Percentiles rank a stretch among this genome's conserved stretches.
Evolutionary conservation across 345 rosid genomes (phyloP).

Genomic region (Turritis glabra): DNA sequence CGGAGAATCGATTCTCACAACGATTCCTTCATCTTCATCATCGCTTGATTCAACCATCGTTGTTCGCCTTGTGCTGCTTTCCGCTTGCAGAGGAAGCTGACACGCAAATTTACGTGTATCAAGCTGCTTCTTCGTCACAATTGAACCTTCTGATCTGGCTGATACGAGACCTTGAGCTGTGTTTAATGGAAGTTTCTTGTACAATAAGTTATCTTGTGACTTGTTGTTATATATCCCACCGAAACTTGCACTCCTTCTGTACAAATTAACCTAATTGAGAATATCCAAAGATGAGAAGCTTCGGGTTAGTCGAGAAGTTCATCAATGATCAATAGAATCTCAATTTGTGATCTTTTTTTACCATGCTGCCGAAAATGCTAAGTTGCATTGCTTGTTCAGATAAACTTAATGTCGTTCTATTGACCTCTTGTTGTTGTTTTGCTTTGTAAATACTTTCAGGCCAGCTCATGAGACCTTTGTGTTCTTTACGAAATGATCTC

Average conservation of each 20-base stretch:
- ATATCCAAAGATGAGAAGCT: not conserved
- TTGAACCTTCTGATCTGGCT: constrained; percentile 61
- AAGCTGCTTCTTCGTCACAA: constrained; percentile 40
- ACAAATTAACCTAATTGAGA: constrained; percentile 52
- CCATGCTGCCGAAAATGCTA: constrained; percentile 82
- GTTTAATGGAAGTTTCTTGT: constrained; percentile 42
- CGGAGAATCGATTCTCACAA: constrained; percentile 78
- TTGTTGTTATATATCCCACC: constrained; percentile 31
- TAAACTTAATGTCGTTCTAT: constrained; percentile 47
- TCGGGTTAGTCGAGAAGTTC: constrained; percentile 1
- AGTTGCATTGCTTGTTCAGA: constrained; percentile 80
- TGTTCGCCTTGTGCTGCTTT: constrained; percentile 12
- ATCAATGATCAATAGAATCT: not conserved
- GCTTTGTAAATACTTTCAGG: constrained; percentile 54
- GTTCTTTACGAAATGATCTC: constrained; percentile 53
- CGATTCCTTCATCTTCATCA: constrained; percentile 60
- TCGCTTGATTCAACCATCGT: constrained; percentile 51
- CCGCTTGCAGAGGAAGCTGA: constrained; percentile 19
- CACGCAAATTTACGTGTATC: constrained; percentile 22
- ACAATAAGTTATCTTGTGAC: constrained; percentile 46
- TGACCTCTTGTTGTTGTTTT: constrained; percentile 37
- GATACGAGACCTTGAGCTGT: constrained; percentile 40
- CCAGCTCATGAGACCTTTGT: constrained; percentile 68
- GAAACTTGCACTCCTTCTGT: constrained; percentile 44
- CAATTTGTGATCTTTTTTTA: constrained; percentile 17